Base-by-base conservation (phyloP, 2,329 filamentous ascomycete genomes). In the Penicillium psychrosexuale region DNA sequence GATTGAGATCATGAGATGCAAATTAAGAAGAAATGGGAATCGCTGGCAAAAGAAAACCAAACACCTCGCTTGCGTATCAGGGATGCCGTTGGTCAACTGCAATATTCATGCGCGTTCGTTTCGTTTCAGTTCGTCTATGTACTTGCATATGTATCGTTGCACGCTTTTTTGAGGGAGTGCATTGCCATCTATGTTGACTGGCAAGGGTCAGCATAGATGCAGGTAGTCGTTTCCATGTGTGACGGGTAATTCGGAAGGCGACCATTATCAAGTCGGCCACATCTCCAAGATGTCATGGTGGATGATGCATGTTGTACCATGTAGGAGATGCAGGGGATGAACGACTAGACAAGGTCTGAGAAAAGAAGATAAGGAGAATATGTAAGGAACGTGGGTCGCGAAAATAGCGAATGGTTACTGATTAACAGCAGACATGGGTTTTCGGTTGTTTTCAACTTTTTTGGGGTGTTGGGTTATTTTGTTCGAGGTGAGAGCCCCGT, bases 51-150 rank as follows among this genome's bases (percentile, higher is more conserved):
- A 53, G 52, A 59, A 44, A 63, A 57, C 61, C 61, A 56, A 65
- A 65, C 63, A 63, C 63, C 63, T 57, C 55, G 62, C 61, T 64
- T 61, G 58, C 58, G 45, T 61, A 47, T 60, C 49, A 49, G 61
- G 53, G 45, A 58, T 58, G 61, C 58, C 59, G 49, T 63, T 58
- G 60, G 57, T 56, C 55, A 62, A 54, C 46, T 51, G 61, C 53
- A 57, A 57, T 58, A 38, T 61, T 61, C 59, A 62, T 60, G 59
- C 55, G 61, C 56, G 54, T 65, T 55, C 63, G 51, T 65, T 64
- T 64, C 62, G 58, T 65, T 58, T 62, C 60, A 58, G 63, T 63
- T 65, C 63, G 58, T 65, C 63, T 64, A 64, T 65, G 55, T 55
- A 51, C 47, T 58, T 51, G 61, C 60, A 53, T 64, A 58, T 63